Conservation (phyloP, 306 rosid species). For the Casuarina equisetifolia region DNA sequence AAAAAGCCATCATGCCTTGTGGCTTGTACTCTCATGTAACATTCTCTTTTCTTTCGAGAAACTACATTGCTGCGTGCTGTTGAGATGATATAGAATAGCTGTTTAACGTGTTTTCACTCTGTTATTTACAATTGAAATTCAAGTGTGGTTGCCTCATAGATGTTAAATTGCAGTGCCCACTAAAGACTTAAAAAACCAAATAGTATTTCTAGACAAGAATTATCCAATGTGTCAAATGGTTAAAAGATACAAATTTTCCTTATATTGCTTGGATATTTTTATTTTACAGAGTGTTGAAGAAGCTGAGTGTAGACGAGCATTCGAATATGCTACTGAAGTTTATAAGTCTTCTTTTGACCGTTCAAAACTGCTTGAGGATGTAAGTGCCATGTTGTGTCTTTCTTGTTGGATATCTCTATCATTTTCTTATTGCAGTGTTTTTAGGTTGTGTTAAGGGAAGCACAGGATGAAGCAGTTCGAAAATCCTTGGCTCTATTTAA, state of each 20-base stretch:
- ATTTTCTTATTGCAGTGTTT: conserved; percentile 30
- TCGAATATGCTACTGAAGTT: conserved; percentile 72
- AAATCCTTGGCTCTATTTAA: conserved; percentile 72
- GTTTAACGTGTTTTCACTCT: background rate
- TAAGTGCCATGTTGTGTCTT: conserved; percentile 43
- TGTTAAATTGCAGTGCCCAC: background rate
- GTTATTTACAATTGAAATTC: background rate
- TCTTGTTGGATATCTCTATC: conserved; percentile 10
- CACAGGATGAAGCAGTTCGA: conserved; percentile 84
- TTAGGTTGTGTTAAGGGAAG: conserved; percentile 83
- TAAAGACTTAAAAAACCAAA: background rate
- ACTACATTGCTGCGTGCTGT: background rate
- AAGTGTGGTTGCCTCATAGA: background rate
- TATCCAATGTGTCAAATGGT: background rate
- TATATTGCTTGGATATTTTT: conserved; percentile 17
- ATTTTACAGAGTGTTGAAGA: conserved; percentile 91
- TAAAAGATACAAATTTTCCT: background rate
- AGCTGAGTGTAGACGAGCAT: conserved; percentile 86
- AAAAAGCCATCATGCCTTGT: background rate
- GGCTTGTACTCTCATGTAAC: too few relatives aligned
- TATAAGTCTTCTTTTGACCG: conserved; percentile 78
- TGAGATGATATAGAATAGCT: background rate
- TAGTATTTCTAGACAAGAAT: background rate
- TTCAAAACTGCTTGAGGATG: conserved; percentile 85
- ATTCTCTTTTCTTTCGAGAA: too few relatives aligned